Evolutionary conservation across 148 eudicot species (phyloP).

Genomic region (Rhododendron molle): DNA sequence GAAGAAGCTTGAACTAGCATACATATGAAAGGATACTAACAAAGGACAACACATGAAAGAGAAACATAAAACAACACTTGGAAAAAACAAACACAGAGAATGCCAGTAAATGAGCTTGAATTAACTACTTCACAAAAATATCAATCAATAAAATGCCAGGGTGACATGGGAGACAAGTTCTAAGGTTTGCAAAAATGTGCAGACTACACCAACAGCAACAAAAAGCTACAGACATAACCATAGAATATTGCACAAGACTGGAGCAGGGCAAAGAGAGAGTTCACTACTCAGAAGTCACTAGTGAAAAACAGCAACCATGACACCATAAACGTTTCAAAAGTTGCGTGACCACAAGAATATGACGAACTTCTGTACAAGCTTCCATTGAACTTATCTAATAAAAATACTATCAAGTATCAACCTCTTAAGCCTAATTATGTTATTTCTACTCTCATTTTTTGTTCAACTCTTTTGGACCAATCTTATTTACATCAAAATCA

Average conservation of each 20-base stretch:
- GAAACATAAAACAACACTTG: not conserved
- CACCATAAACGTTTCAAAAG: not conserved
- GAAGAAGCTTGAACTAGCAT: conserved; percentile 1
- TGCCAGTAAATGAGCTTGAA: not conserved
- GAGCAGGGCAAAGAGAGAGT: conserved; percentile 1
- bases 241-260: not conserved
- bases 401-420: not conserved
- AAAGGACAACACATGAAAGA: not conserved
- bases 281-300: not conserved
- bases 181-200: not conserved
- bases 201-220: not conserved
- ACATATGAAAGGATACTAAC: not conserved
- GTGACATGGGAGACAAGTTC: not conserved
- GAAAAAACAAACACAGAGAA: not conserved
- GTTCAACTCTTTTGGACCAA: no score
- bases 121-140: not conserved
- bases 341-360: not conserved
- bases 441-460: no score
- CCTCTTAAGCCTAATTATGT: no score
- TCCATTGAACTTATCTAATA: not conserved
- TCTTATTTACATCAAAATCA: not conserved
- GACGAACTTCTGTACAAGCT: not conserved
- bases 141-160: not conserved
- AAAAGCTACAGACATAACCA: not conserved
- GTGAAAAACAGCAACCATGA: not conserved